Percentiles rank a stretch among this genome's conserved stretches.
phyloP scores from a whole-genome alignment of 2,329 filamentous ascomycete genomes.

The Bipolaris oryzae region DNA sequence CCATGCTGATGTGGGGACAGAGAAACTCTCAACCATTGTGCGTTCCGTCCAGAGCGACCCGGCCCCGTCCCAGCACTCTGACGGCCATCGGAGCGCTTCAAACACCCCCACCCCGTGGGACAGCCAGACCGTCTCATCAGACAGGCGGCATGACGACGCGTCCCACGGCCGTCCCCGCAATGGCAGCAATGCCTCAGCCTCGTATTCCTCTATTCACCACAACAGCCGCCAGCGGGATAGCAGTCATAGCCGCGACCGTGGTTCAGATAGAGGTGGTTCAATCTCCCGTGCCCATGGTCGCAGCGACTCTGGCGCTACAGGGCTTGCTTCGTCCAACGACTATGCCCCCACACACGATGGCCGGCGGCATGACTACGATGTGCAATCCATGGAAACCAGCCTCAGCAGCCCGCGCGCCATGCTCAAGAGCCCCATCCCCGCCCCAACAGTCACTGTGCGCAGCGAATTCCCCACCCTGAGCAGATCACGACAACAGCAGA shows the following conservation, averaged over 20 bases:
- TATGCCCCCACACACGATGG: constrained; percentile 78
- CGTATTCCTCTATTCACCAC: constrained; percentile 35
- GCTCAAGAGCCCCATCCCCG: constrained; percentile 83
- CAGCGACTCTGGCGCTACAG: constrained; percentile 77
- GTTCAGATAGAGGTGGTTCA: constrained; percentile 48
- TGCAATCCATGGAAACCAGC: constrained; percentile 92
- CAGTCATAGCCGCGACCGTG: constrained; percentile 48
- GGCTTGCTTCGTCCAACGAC: constrained; percentile 74
- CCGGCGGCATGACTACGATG: constrained; percentile 89
- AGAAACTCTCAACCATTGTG: constrained; percentile 93
- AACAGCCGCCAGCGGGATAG: constrained; percentile 42
- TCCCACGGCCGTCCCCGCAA: constrained; percentile 47
- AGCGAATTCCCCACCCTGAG: constrained; percentile 96
- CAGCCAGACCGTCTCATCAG: constrained; percentile 49
- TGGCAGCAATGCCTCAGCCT: constrained; percentile 43
- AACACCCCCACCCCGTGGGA: constrained; percentile 74
- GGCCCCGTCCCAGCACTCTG: constrained; percentile 22
- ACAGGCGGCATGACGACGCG: constrained; percentile 53
- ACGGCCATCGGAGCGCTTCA: constrained; percentile 51
- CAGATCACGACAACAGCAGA: constrained; percentile 91
- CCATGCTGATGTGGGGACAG: constrained; percentile 56
- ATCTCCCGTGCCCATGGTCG: constrained; percentile 64
- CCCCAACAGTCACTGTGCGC: constrained; percentile 89
- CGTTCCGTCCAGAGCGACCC: constrained; percentile 77
- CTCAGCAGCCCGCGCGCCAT: constrained; percentile 73